Evolutionary conservation across 306 rosid genomes (phyloP).

Genomic region (Rosa chinensis): DNA sequence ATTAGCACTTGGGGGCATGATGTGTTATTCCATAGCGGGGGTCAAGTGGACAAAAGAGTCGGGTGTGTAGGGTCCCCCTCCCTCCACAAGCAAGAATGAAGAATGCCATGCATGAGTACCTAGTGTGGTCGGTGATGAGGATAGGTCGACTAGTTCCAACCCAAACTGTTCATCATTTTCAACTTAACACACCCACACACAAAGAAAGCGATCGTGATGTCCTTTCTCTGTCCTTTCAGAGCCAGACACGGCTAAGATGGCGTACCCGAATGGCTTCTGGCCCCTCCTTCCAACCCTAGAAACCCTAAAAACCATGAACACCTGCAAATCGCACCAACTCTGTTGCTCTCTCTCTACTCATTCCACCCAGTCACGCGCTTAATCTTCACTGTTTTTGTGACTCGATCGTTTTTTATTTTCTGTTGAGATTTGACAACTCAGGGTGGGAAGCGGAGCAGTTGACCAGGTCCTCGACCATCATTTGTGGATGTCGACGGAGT

Average conservation of each 20-base stretch:
- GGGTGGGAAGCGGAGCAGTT: neutral
- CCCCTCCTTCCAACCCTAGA: neutral
- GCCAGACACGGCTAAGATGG: slow-evolving; percentile 29
- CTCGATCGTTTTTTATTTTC: neutral
- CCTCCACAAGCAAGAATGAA: neutral
- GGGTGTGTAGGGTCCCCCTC: neutral
- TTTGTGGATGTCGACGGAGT: slow-evolving; percentile 7
- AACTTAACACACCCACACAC: neutral
- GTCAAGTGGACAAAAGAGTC: neutral
- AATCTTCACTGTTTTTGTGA: neutral
- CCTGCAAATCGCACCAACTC: neutral
- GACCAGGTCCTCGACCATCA: neutral
- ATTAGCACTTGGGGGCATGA: neutral
- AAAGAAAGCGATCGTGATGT: slow-evolving; percentile 3
- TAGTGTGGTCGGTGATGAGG: slow-evolving; percentile 1
- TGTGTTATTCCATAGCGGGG: no score
- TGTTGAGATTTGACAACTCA: neutral
- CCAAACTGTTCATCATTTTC: neutral
- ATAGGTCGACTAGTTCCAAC: neutral
- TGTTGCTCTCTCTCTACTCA: neutral
- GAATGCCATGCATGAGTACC: neutral
- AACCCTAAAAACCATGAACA: neutral
- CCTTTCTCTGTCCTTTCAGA: slow-evolving; percentile 20
- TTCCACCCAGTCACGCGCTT: slow-evolving; percentile 5
- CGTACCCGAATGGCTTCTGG: slow-evolving; percentile 10